A percentile compares a stretch with the other conserved stretches of the same genome.
Evolutionary conservation across 163 green algal genomes (phyloP).

Genomic region (Trebouxia gelatinosa): DNA sequence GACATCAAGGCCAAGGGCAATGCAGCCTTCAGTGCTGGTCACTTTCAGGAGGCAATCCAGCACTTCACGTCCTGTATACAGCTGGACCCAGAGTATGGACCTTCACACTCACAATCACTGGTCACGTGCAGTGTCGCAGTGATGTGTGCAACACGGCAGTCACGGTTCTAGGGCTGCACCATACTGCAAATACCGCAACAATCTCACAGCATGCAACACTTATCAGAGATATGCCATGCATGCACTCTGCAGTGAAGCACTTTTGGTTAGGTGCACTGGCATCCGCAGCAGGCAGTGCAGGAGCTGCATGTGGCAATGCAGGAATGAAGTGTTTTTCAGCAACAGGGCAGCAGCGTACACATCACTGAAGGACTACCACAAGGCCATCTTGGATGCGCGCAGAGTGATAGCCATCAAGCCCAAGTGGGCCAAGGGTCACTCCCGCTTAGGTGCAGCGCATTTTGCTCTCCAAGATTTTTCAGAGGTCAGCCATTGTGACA

Average conservation of each 20-base stretch:
- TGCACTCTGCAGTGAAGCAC: not conserved
- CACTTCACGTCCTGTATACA: slow-evolving; percentile 77
- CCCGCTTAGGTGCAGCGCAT: slow-evolving; percentile 52
- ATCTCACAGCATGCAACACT: not conserved
- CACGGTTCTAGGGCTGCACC: not conserved
- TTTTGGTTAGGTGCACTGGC: too few species aligned
- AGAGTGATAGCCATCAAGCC: slow-evolving; percentile 58
- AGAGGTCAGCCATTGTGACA: too few species aligned
- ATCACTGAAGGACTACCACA: slow-evolving; percentile 44
- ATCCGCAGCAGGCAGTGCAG: too few species aligned
- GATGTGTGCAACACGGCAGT: not conserved
- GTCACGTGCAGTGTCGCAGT: not conserved
- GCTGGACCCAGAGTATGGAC: slow-evolving; percentile 63
- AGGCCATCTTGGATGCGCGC: slow-evolving; percentile 56
- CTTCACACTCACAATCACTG: too few species aligned
- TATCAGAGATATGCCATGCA: not conserved
- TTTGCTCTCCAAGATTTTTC: slow-evolving; percentile 56
- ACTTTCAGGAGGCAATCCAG: slow-evolving; percentile 62
- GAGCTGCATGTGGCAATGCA: slow-evolving; percentile 27
- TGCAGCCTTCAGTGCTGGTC: slow-evolving; percentile 61
- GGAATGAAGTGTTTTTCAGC: slow-evolving; percentile 71
- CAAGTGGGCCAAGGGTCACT: slow-evolving; percentile 64
- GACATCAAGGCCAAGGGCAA: slow-evolving; percentile 79
- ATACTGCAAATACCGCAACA: not conserved
- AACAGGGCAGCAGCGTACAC: slow-evolving; percentile 68